Conservation (phyloP, 2,329 filamentous ascomycete species). For the Colletotrichum sp. region DNA sequence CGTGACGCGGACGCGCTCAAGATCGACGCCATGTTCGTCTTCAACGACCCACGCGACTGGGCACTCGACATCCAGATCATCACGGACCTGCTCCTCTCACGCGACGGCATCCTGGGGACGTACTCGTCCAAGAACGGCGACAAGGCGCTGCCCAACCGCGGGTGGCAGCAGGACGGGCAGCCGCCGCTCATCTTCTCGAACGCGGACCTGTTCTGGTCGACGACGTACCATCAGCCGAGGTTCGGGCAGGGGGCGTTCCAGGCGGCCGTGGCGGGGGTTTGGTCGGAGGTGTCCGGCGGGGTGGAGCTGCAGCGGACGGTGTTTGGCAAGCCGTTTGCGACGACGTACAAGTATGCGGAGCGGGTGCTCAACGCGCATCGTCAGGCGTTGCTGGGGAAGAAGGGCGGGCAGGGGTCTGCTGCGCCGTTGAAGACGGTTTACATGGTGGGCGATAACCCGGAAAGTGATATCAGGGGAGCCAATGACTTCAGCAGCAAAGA, state of each 20-base stretch:
- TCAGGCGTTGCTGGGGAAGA: slow-evolving; percentile 43
- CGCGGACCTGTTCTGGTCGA: slow-evolving; percentile 88
- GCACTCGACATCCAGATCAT: slow-evolving; percentile 87
- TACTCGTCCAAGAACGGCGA: slow-evolving; percentile 75
- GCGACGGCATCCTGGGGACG: slow-evolving; percentile 81
- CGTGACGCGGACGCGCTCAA: slow-evolving; percentile 59
- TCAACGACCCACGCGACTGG: slow-evolving; percentile 97
- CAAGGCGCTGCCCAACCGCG: slow-evolving; percentile 66
- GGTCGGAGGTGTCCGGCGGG: slow-evolving; percentile 73
- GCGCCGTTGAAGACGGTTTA: slow-evolving; percentile 76
- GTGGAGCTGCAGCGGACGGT: slow-evolving; percentile 65
- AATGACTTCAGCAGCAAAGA: slow-evolving; percentile 75
- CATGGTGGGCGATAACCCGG: slow-evolving; percentile 92
- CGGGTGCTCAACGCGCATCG: slow-evolving; percentile 70
- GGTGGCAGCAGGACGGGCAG: slow-evolving; percentile 84
- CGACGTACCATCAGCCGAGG: slow-evolving; percentile 81
- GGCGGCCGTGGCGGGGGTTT: slow-evolving; percentile 80
- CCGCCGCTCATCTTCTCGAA: slow-evolving; percentile 88
- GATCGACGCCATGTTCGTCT: slow-evolving; percentile 90
- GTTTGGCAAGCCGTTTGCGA: slow-evolving; percentile 81
- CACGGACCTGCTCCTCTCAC: slow-evolving; percentile 80
- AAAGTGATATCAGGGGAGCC: slow-evolving; percentile 88
- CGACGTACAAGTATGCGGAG: slow-evolving; percentile 87
- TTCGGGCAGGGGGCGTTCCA: slow-evolving; percentile 93
- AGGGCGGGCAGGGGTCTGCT: slow-evolving; percentile 12